A percentile compares a stretch with the other conserved stretches of the same genome.
Evolutionary conservation across 179 eudicot species (phyloP).

Genomic region (Silene vulgaris): DNA sequence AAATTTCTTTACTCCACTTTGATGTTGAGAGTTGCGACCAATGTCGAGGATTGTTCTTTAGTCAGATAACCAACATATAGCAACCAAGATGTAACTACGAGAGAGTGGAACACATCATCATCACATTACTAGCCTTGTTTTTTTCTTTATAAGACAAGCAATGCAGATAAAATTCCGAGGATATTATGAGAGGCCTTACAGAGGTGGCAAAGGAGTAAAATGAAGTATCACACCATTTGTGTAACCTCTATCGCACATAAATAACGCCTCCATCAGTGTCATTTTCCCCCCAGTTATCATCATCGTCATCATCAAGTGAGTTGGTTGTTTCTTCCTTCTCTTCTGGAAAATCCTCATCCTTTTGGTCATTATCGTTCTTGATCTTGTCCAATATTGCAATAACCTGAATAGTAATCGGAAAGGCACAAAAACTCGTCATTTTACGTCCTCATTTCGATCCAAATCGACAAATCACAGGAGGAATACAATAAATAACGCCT

Average conservation of each 20-base stretch:
- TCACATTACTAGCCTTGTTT: background rate
- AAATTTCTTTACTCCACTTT: background rate
- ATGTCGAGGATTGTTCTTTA: background rate
- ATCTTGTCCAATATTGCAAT: conserved; percentile 87
- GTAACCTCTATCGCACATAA: conserved; percentile 52
- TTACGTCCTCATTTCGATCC: background rate
- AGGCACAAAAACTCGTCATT: background rate
- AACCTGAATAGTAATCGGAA: conserved; percentile 45
- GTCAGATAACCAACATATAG: conserved; percentile 8
- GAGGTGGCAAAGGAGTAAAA: conserved; percentile 21
- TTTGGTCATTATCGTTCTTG: conserved; percentile 61
- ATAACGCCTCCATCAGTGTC: conserved; percentile 72
- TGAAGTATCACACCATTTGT: conserved; percentile 13
- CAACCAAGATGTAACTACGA: background rate
- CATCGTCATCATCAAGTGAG: conserved; percentile 35
- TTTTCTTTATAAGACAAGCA: background rate
- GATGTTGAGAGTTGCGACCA: background rate
- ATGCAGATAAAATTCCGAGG: background rate
- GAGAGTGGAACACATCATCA: background rate
- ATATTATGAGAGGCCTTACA: conserved; percentile 24
- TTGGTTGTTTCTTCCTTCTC: conserved; percentile 34
- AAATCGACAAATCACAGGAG: background rate
- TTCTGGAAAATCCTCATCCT: conserved; percentile 19
- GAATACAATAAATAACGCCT: background rate
- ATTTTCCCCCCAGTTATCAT: conserved; percentile 51